Conservation (phyloP, 495 filamentous ascomycete genomes). For the Podospora anserina region DNA sequence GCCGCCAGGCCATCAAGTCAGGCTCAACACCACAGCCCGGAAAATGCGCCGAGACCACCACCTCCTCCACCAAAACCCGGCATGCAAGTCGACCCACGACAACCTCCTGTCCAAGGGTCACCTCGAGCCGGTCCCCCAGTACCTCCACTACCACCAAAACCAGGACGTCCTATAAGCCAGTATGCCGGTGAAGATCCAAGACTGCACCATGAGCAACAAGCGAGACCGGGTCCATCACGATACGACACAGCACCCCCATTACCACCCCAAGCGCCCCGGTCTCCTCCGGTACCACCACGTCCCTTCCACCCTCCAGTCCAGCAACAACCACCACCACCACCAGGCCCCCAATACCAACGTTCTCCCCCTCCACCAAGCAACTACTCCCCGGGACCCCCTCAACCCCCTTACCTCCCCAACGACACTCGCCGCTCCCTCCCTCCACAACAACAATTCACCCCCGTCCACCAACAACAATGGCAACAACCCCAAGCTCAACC, state of each 20-base stretch:
- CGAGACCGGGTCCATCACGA: conserved; percentile 34
- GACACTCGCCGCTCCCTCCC: not conserved
- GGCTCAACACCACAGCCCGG: conserved; percentile 13
- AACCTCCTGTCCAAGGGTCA: conserved; percentile 17
- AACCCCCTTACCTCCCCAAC: not conserved
- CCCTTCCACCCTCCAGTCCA: conserved; percentile 12
- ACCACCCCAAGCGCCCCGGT: conserved; percentile 29
- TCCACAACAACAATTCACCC: not conserved
- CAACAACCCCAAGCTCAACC: not conserved
- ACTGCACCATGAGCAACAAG: conserved; percentile 27
- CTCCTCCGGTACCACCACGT: conserved; percentile 11
- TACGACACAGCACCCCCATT: conserved; percentile 45
- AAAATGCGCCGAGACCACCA: conserved; percentile 32
- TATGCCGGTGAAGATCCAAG: conserved; percentile 21
- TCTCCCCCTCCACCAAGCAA: conserved; percentile 31
- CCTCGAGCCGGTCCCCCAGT: conserved; percentile 28
- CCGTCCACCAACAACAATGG: not conserved
- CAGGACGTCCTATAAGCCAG: conserved; percentile 30
- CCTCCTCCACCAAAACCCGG: conserved; percentile 47
- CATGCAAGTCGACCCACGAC: conserved; percentile 27
- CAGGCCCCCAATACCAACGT: conserved; percentile 30
- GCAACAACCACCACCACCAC: conserved; percentile 13
- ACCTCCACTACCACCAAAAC: conserved; percentile 38
- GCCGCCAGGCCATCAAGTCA: conserved; percentile 23
- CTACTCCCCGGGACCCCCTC: not conserved